These are phyloP conservation scores for Acmispon strigosus DNA, from an alignment of 306 rosid species.

Conservation along the genomic window DNA sequence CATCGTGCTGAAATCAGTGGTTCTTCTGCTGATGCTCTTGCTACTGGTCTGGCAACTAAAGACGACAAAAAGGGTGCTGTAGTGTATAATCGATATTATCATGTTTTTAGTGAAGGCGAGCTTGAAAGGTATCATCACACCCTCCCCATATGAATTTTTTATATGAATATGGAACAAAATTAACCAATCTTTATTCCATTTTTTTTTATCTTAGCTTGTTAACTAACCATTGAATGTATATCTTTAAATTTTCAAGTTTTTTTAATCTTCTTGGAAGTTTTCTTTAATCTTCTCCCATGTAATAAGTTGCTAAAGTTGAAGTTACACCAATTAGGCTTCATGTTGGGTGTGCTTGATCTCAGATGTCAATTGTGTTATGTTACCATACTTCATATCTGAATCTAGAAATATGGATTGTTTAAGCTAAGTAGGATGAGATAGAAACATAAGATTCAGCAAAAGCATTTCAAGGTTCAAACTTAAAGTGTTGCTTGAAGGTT, in stretches of 20 bases:
- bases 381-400: neutral
- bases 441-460: neutral
- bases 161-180: neutral
- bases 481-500: neutral
- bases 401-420: neutral
- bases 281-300: neutral
- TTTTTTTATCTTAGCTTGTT: neutral
- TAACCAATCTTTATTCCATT: neutral
- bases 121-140: conserved; percentile 71
- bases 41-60: conserved; percentile 77
- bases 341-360: neutral
- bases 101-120: conserved; percentile 90
- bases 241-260: neutral
- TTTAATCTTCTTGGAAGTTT: neutral
- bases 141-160: neutral
- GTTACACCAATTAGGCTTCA: neutral
- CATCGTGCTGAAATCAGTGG: conserved; percentile 92
- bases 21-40: conserved; percentile 82
- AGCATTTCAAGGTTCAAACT: neutral
- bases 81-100: conserved; percentile 89
- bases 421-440: neutral
- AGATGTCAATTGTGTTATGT: neutral
- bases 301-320: conserved; percentile 4
- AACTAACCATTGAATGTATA: conserved; percentile 1
- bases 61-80: conserved; percentile 86